phyloP scores from a whole-genome alignment of 1,139 yeast genomes.

The Eremothecium coryli region DNA sequence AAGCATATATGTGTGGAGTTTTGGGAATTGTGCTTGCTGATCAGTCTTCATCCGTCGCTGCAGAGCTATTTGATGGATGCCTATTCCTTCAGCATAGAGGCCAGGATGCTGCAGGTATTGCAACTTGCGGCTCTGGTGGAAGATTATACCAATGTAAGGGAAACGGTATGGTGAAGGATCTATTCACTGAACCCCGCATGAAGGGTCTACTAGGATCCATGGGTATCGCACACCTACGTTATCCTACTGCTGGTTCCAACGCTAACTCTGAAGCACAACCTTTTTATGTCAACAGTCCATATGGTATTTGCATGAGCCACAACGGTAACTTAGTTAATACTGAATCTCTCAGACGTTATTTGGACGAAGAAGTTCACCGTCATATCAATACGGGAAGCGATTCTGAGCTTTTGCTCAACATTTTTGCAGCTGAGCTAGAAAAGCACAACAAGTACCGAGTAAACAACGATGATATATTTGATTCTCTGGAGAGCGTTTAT shows the following conservation, averaged over 20 bases:
- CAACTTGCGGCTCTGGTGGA: slow-evolving; percentile 91
- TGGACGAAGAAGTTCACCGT: slow-evolving; percentile 92
- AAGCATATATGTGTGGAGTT: slow-evolving; percentile 93
- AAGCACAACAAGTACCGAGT: slow-evolving; percentile 89
- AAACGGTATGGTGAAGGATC: slow-evolving; percentile 97
- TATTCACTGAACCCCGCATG: slow-evolving; percentile 78
- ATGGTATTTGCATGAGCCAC: slow-evolving; percentile 83
- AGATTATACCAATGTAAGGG: slow-evolving; percentile 96
- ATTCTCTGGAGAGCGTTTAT: slow-evolving; percentile 77
- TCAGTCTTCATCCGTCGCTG: slow-evolving; percentile 63
- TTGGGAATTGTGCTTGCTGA: slow-evolving; percentile 81
- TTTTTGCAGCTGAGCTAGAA: slow-evolving; percentile 87
- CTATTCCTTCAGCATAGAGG: slow-evolving; percentile 95
- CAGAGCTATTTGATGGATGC: slow-evolving; percentile 88
- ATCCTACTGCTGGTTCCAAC: slow-evolving; percentile 97
- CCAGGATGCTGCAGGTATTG: slow-evolving; percentile 99
- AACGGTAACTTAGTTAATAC: slow-evolving; percentile 94
- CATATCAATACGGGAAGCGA: slow-evolving; percentile 96
- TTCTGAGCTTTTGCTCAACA: slow-evolving; percentile 78
- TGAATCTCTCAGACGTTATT: slow-evolving; percentile 58
- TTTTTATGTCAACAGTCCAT: slow-evolving; percentile 93
- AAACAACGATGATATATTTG: slow-evolving; percentile 79
- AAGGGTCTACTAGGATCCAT: slow-evolving; percentile 76
- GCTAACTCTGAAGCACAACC: slow-evolving; percentile 99
- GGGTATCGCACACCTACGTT: slow-evolving; percentile 92